Percentiles rank a stretch among this genome's conserved stretches.
Conservation (phyloP, 208 protist species). For the Wallacemonas sp. region DNA sequence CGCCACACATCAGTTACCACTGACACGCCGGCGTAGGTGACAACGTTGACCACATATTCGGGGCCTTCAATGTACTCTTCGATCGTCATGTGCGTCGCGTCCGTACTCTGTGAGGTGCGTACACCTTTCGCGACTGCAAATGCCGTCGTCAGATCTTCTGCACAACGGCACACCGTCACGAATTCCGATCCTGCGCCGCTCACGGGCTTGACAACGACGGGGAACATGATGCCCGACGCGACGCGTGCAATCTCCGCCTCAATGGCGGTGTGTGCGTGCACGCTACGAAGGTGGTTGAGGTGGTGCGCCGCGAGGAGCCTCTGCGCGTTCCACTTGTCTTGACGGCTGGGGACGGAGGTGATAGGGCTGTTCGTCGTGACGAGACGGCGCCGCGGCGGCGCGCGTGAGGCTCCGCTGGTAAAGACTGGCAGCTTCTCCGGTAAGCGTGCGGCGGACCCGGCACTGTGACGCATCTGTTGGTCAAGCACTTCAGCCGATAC, state of each 20-base stretch:
- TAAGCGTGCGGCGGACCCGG: not conserved
- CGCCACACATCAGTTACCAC: constrained; percentile 88
- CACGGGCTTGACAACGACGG: constrained; percentile 84
- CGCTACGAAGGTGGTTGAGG: constrained; percentile 60
- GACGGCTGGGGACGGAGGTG: constrained; percentile 52
- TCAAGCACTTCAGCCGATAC: constrained; percentile 18
- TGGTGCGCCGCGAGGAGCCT: constrained; percentile 38
- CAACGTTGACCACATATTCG: constrained; percentile 86
- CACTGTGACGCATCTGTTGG: not conserved
- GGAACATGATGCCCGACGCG: constrained; percentile 35
- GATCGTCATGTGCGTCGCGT: constrained; percentile 56
- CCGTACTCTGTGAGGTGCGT: constrained; percentile 46
- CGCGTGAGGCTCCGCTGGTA: not conserved
- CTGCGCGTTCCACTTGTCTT: constrained; percentile 74
- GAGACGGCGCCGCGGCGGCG: constrained; percentile 5
- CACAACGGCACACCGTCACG: constrained; percentile 71
- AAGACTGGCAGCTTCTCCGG: not conserved
- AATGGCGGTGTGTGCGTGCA: constrained; percentile 22
- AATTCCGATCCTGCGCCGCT: constrained; percentile 78
- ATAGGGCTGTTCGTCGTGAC: constrained; percentile 54
- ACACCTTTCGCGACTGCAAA: constrained; percentile 42
- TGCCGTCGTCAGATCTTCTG: constrained; percentile 41
- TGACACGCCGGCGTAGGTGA: constrained; percentile 65
- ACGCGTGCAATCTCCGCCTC: constrained; percentile 27
- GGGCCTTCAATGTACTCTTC: constrained; percentile 88